Conservation (phyloP, 768 basidiomycete genomes). For the Suillus fuscotomentosus region DNA sequence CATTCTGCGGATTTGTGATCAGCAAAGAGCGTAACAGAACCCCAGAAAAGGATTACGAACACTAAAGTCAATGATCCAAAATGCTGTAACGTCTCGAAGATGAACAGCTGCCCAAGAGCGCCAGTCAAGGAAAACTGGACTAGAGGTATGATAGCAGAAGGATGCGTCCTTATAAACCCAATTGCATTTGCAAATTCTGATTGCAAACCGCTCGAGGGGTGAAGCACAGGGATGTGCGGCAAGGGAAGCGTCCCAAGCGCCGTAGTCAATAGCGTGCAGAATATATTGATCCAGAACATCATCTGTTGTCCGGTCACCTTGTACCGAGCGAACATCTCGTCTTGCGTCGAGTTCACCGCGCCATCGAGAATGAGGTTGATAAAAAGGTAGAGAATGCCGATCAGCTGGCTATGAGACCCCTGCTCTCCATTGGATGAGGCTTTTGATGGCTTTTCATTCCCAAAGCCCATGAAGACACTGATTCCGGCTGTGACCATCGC, state of each 20-base stretch:
- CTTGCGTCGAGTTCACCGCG: slow-evolving; percentile 92
- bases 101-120: slow-evolving; percentile 94
- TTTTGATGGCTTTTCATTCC: slow-evolving; percentile 49
- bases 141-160: slow-evolving; percentile 69
- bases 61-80: slow-evolving; percentile 89
- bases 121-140: slow-evolving; percentile 87
- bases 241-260: slow-evolving; percentile 72
- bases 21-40: slow-evolving; percentile 6
- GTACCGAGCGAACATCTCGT: slow-evolving; percentile 86
- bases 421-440: slow-evolving; percentile 36
- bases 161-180: slow-evolving; percentile 75
- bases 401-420: slow-evolving; percentile 54
- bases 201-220: slow-evolving; percentile 57
- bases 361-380: slow-evolving; percentile 93
- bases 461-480: slow-evolving; percentile 91
- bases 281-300: slow-evolving; percentile 98
- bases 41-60: slow-evolving; percentile 43
- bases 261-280: slow-evolving; percentile 73
- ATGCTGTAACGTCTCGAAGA: slow-evolving; percentile 92
- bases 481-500: slow-evolving; percentile 90
- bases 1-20: slow-evolving; percentile 49
- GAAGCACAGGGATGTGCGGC: slow-evolving; percentile 79
- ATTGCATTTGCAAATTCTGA: slow-evolving; percentile 70
- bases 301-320: slow-evolving; percentile 89
- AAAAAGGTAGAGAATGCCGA: slow-evolving; percentile 74